Percentiles rank a stretch among this genome's conserved stretches.
phyloP scores from a whole-genome alignment of 352 stramenopile genomes.

The Phytopythium chamaehyphon region DNA sequence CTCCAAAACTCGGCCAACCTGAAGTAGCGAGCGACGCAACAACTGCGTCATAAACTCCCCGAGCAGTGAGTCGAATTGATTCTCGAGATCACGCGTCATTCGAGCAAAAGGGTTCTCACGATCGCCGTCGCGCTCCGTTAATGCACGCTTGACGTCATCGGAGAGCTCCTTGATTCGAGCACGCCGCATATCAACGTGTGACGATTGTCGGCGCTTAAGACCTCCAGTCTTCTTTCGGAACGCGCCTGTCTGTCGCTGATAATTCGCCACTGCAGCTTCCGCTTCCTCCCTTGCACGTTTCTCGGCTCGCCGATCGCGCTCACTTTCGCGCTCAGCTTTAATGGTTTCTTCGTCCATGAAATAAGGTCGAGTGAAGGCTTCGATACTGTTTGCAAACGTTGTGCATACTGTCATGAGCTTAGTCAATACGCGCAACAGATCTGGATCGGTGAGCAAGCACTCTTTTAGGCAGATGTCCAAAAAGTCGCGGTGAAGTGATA shows the following conservation, averaged over 20 bases:
- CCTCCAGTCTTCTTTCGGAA: slow-evolving; percentile 54
- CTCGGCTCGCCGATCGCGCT: slow-evolving; percentile 74
- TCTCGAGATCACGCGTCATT: slow-evolving; percentile 77
- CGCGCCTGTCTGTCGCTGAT: slow-evolving; percentile 41
- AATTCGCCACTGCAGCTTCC: slow-evolving; percentile 63
- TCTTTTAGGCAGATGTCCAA: slow-evolving; percentile 96
- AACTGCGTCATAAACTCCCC: slow-evolving; percentile 89
- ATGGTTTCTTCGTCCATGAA: slow-evolving; percentile 85
- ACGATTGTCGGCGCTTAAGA: slow-evolving; percentile 64
- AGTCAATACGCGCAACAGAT: slow-evolving; percentile 92
- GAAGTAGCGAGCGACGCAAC: slow-evolving; percentile 67
- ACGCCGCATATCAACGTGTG: slow-evolving; percentile 71
- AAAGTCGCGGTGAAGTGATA: slow-evolving; percentile 94
- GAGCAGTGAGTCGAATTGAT: slow-evolving; percentile 85
- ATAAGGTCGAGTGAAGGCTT: slow-evolving; percentile 83
- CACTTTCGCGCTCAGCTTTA: slow-evolving; percentile 71
- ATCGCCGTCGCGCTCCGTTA: slow-evolving; percentile 65
- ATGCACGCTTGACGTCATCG: slow-evolving; percentile 65
- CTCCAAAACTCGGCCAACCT: too few relatives aligned
- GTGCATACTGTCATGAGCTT: slow-evolving; percentile 97
- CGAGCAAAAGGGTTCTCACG: slow-evolving; percentile 71
- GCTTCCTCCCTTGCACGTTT: slow-evolving; percentile 76
- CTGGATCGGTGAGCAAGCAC: slow-evolving; percentile 95
- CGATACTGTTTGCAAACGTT: slow-evolving; percentile 93
- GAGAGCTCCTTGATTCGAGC: slow-evolving; percentile 79